Percentiles rank a stretch among this genome's conserved stretches.
Conservation (phyloP, 129 eudicot genomes). For the Helichrysum umbraculigerum region DNA sequence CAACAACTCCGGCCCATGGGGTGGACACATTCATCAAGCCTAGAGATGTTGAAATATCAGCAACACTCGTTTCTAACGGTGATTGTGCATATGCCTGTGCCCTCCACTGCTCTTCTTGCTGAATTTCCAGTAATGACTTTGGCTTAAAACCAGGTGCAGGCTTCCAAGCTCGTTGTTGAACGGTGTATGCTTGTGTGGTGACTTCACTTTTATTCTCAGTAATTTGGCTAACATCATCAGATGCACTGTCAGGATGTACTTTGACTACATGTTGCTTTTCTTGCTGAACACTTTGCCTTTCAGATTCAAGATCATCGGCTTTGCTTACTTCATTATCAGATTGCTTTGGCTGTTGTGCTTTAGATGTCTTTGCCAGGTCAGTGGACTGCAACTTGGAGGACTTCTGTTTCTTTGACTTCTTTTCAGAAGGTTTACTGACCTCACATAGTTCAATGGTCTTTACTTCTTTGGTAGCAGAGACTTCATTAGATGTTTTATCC, state of each 20-base stretch:
- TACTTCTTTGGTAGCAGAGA: slow-evolving; percentile 35
- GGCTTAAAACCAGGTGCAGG: slow-evolving; percentile 92
- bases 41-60: slow-evolving; percentile 60
- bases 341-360: slow-evolving; percentile 48
- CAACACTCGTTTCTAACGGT: slow-evolving; percentile 40
- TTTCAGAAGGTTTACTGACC: slow-evolving; percentile 59
- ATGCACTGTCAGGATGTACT: background rate
- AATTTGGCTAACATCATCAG: slow-evolving; percentile 20
- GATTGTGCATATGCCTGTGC: slow-evolving; percentile 29
- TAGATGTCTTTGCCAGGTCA: slow-evolving; percentile 54
- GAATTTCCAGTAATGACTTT: slow-evolving; percentile 80
- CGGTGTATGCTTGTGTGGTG: slow-evolving; percentile 41
- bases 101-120: slow-evolving; percentile 84
- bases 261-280: no score
- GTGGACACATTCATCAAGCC: slow-evolving; percentile 47
- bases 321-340: slow-evolving; percentile 44
- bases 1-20: slow-evolving; percentile 71
- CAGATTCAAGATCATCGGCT: slow-evolving; percentile 27
- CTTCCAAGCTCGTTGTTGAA: slow-evolving; percentile 74
- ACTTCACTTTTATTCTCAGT: background rate
- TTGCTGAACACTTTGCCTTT: background rate
- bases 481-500: slow-evolving; percentile 17
- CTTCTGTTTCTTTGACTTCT: slow-evolving; percentile 85
- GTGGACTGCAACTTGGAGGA: slow-evolving; percentile 60
- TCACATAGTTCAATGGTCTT: slow-evolving; percentile 50